Evolutionary conservation across 139 green algal species (phyloP), one percentile per base, ranked within the genome.

Genomic region (Zygnema cylindricum): DNA sequence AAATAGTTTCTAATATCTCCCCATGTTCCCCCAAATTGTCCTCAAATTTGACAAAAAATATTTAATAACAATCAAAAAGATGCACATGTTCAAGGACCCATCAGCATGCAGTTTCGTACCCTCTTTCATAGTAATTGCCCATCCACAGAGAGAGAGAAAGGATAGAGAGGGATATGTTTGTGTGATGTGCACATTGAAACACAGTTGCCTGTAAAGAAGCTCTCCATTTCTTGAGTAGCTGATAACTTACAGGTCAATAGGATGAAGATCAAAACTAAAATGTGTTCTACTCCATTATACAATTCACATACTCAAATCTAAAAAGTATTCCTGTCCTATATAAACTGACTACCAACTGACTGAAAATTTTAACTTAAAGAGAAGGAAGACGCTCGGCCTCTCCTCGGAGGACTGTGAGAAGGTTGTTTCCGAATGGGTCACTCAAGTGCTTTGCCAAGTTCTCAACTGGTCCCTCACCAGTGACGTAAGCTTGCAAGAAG

Each of bases 381-480:
- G n/a, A 82, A 40, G 86, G 86, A 1, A 57, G 25, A 0, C 81
- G 36, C 82, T 91, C 86, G 22, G 33, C 30, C 38, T 40, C 42
- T 69, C 1, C 38, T 36, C 43, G 57, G 21, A 91, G 32, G 1
- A 83, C 82, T 11, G 86, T 82, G 32, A 92, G 54, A 35, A 92
- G 42, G 96, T 99, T 99, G 94, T 95, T 94, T 86, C 81, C 54
- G 71, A 95, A 92, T 71, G 97, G 97, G 93, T 98, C 93, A 55
- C 94, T 87, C 88, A 99, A 89, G 93, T 99, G 96, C 73, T 96
- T 94, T 43, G 94, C 78, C 88, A 98, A 90, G 96, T 98, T 98
- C 89, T 96, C 40, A 63, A 95, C 95, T 38, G 97, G 97, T 42
- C 97, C 97, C 88, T 97, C 91, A 55, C 86, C 86, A 42, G 97